Evolutionary conservation across 345 rosid genomes (phyloP), one percentile per base, ranked within the genome.

Genomic region (Populus simonii): DNA sequence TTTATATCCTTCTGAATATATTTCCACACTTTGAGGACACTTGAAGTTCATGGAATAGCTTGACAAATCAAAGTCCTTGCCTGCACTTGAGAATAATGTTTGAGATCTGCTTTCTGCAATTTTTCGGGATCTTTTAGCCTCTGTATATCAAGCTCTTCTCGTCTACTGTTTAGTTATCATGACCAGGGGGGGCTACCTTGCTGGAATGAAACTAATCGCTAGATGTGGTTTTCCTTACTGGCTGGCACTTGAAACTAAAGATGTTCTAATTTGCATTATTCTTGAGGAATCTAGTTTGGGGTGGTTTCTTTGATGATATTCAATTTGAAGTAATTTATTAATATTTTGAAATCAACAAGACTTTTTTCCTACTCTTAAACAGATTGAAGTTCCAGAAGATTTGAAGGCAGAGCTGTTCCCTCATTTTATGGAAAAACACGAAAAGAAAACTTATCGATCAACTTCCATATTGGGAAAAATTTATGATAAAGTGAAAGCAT

Each of bases 391-490:
- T 71, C 94, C 94, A 1, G 4, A 45, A 7, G 75, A 79, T 1
- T 47, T 94, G 83, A 88, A 66, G 78, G 86, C 88, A 1, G 82
- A 84, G 29, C 35, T 38, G 45, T 90, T 81, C 59, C 98, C 98
- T 7, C 91, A 88, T 66, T 77, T 86, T 80, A 86, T 94, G 97
- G 90, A 81, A 78, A 85, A 81, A 69, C 68, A 77, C 1, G 45
- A 66, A 20, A 71, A 81, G 1, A n/a, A 0, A 9, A 80, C 77
- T 8, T 94, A 81, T 75, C 82, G 71, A 12, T 91, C 98, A 29
- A 81, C 84, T 15, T 94, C 96, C 2, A 72, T 94, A 49, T 79
- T 92, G 85, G 97, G 97, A 74, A 51, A 62, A 27, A 91, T 94
- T 18, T 91, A 85, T 76, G 90, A 92, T 66, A 69, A 23, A 39